Percentiles rank a stretch among this genome's conserved stretches.
Evolutionary conservation across 306 rosid species (phyloP).

Genomic region (Rubus parviflorus): DNA sequence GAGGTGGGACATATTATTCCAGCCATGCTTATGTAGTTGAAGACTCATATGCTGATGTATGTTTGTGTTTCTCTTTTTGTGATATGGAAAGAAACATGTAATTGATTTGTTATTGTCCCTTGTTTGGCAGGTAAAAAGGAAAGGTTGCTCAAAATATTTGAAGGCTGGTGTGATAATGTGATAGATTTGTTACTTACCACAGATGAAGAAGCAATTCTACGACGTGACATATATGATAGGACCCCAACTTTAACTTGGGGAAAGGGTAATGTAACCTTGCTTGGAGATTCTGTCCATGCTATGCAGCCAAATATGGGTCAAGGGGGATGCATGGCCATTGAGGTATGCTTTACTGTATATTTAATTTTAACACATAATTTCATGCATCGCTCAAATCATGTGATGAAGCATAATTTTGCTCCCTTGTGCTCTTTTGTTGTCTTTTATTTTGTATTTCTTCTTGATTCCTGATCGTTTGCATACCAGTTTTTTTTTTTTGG

Average conservation of each 20-base stretch:
- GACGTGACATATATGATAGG: conserved; percentile 91
- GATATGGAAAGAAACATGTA: background rate
- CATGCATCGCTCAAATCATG: conserved; percentile 10
- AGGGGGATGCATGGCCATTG: conserved; percentile 99
- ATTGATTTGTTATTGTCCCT: background rate
- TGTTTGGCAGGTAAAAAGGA: conserved; percentile 68
- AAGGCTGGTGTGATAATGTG: conserved; percentile 93
- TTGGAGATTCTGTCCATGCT: conserved; percentile 97
- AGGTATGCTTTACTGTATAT: conserved; percentile 43
- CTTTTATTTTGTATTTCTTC: background rate
- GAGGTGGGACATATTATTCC: background rate
- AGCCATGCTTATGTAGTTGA: background rate
- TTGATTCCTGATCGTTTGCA: background rate
- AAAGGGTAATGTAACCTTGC: conserved; percentile 85
- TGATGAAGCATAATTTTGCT: background rate
- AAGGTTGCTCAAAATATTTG: conserved; percentile 70
- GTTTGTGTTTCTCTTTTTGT: background rate
- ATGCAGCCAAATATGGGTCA: conserved; percentile 99
- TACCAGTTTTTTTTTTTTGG: background rate
- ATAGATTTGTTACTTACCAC: conserved; percentile 77
- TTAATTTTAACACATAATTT: background rate
- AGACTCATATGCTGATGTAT: background rate
- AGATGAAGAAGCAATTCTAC: conserved; percentile 79
- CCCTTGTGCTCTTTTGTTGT: background rate
- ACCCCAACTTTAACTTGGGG: conserved; percentile 85